Base-by-base conservation (phyloP, 176 grass and related monocot species). In the Lolium perenne region DNA sequence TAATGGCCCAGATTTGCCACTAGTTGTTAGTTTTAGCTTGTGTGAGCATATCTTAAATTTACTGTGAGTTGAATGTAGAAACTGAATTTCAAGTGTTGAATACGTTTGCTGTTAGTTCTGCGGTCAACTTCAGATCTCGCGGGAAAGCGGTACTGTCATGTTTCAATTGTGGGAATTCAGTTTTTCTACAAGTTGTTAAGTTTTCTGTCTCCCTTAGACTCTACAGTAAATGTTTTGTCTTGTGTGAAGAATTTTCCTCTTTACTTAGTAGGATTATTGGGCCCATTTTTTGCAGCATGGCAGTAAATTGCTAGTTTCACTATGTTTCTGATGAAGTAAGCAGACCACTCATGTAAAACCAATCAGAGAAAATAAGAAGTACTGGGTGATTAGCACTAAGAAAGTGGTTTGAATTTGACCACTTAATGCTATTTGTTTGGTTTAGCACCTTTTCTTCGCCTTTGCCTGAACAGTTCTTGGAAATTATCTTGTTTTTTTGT, bases 231-330 rank as follows among this genome's bases (percentile, higher is more conserved):
- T 56, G 8, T 15, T 85, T 54, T 45, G 7, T 85, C n/a, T 1
- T 46, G 5, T 21, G 1, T 13, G 6, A 61, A 21, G 5, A 60
- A 13, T 78, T 76, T n/a, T 29, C 48, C 75, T 23, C 10, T 17
- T 14, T 14, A 64, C 8, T 50, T 58, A 58, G 45, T 58, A 51
- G 23, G 17, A 13, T 38, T 55, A 65, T 71, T 73, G 23, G 60
- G 2, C 16, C 75, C 41, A 8, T 77, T 35, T 51, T 51, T n/a
- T 82, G 78, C 29, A 54, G 68, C 82, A 8, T 71, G 29, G 29
- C 51, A 86, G 41, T 82, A 22, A 55, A 50, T 45, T 86, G 11
- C 40, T 64, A 82, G 22, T 14, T 83, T 69, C 46, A 61, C 51
- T 69, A 10, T 16, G 54, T n/a, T 50, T 3, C 35, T 32, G 20